Evolutionary conservation across 768 basidiomycete genomes (phyloP), one percentile per base, ranked within the genome.

Genomic region (Clathrus columnatus): DNA sequence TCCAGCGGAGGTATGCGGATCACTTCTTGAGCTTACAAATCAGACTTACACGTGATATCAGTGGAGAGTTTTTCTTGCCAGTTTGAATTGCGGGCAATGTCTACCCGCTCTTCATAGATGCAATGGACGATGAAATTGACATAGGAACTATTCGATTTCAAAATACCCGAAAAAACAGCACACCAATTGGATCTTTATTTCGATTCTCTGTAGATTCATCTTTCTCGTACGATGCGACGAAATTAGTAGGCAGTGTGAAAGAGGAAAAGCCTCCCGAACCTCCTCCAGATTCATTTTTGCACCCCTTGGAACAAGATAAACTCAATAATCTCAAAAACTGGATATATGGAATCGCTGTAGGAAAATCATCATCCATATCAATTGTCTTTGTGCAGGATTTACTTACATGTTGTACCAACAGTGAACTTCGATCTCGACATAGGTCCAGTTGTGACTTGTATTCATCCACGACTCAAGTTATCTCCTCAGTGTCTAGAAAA

Each of bases 341-440:
- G 88, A 78, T 83, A 1, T 65, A 85, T 54, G 75, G 82, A 16
- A 74, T 90, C 48, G 81, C 76, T 45, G 73, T 88, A 51, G 87
- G 85, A 78, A 65, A 60, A 75, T 57, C n/a, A 18, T 57, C n/a
- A 18, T 8, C 26, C 20, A 41, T 48, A 14, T 1, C n/a, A 47
- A 36, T 56, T 26, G 32, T 28, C 17, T 51, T 18, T 20, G 51
- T 17, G 43, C 49, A 8, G 45, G 30, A 28, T 20, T 28, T 29
- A 30, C 55, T 24, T 27, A 57, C 54, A 54, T 49, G 21, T 44
- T 21, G 68, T 27, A 57, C n/a, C 16, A 54, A 16, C 58, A 89
- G 87, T 91, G 32, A 83, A 93, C 61, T 96, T 96, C 64, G 92
- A 96, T 69, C 68, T 92, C 46, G 92, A 95, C 60, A 72, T 85